A percentile compares a stretch with the other conserved stretches of the same genome.
phyloP scores from a whole-genome alignment of 306 rosid genomes.

The Senna tora region DNA sequence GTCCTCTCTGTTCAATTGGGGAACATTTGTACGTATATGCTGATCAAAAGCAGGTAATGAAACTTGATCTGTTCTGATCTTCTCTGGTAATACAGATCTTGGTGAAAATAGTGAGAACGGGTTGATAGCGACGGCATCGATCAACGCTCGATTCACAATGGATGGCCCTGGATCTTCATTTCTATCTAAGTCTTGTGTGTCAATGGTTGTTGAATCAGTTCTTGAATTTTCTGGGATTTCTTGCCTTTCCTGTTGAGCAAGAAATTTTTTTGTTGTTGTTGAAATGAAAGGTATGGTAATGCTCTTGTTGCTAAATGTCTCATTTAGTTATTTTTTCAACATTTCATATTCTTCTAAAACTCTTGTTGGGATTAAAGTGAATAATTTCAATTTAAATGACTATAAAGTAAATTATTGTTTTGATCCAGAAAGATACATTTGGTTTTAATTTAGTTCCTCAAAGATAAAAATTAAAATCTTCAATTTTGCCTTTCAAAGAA shows the following conservation, averaged over 20 bases:
- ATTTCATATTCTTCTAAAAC: neutral
- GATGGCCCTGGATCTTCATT: slow-evolving; percentile 38
- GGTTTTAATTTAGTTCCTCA: no score
- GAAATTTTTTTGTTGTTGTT: neutral
- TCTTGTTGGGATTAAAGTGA: no score
- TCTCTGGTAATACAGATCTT: slow-evolving; percentile 43
- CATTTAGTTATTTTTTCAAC: neutral
- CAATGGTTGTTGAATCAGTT: slow-evolving; percentile 28
- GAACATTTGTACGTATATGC: neutral
- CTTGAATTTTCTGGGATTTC: slow-evolving; percentile 32
- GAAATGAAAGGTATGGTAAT: neutral
- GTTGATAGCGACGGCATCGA: slow-evolving; percentile 38
- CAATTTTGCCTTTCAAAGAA: no score
- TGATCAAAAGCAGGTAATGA: slow-evolving; percentile 31
- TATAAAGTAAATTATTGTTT: no score
- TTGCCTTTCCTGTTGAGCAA: slow-evolving; percentile 43
- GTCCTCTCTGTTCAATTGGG: slow-evolving; percentile 9
- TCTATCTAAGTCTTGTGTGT: slow-evolving; percentile 37
- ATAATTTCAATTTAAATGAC: no score
- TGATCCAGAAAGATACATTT: no score
- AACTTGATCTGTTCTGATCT: slow-evolving; percentile 24
- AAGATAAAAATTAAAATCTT: no score
- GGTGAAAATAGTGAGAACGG: slow-evolving; percentile 54
- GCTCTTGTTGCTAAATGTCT: neutral
- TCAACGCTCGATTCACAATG: slow-evolving; percentile 39